Percentiles rank a stretch among this genome's conserved stretches.
Conservation (phyloP, 2,329 filamentous ascomycete species). For the Xylariomycetidae sp. region DNA sequence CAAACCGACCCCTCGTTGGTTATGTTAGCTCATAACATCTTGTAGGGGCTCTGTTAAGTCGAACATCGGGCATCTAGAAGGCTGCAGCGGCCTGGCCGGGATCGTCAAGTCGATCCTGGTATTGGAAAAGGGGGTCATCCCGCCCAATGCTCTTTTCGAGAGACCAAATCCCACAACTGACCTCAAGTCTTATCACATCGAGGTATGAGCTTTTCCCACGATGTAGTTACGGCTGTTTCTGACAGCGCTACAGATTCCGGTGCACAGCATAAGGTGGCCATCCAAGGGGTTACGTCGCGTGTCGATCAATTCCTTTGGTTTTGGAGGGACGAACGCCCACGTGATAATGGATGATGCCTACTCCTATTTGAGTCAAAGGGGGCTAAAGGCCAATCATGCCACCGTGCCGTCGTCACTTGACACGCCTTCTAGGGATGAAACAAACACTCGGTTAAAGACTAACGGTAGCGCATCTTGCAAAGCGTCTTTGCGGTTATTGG, state of each 20-base stretch:
- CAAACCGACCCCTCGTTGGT: not conserved
- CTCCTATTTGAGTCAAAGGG: constrained; percentile 14
- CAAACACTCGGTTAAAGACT: not conserved
- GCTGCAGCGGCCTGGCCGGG: constrained; percentile 21
- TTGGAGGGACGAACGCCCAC: constrained; percentile 23
- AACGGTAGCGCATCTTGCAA: constrained; percentile 19
- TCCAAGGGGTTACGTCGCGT: constrained; percentile 29
- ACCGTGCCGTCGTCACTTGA: constrained; percentile 5
- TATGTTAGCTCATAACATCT: not conserved
- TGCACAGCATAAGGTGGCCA: constrained; percentile 20
- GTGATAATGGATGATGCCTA: constrained; percentile 21
- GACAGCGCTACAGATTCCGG: constrained; percentile 16
- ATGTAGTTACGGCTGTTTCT: not conserved
- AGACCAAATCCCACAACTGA: constrained; percentile 22
- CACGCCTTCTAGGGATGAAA: not conserved
- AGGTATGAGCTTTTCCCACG: constrained; percentile 1
- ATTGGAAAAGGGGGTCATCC: constrained; percentile 26
- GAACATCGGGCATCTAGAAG: constrained; percentile 24
- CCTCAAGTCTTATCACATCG: constrained; percentile 16
- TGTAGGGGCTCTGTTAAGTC: constrained; percentile 21
- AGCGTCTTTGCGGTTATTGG: constrained; percentile 16
- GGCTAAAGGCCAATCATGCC: constrained; percentile 14
- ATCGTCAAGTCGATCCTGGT: constrained; percentile 28
- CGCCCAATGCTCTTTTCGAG: constrained; percentile 23
- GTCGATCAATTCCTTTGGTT: constrained; percentile 24